Conservation (phyloP, 768 basidiomycete genomes). For the Psilocybe tampanensis region DNA sequence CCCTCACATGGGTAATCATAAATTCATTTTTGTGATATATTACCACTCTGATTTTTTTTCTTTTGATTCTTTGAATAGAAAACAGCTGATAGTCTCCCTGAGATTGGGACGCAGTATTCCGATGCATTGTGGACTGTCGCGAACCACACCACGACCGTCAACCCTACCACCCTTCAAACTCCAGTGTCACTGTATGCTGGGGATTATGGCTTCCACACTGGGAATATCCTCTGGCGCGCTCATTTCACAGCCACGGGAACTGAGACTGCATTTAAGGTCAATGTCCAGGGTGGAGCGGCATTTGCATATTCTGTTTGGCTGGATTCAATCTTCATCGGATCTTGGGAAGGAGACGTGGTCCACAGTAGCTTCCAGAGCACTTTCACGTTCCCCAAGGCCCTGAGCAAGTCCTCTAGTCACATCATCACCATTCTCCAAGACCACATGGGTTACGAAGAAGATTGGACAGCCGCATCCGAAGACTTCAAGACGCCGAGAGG, state of each 20-base stretch:
- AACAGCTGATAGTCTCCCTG: slow-evolving; percentile 45
- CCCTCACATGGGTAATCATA: slow-evolving; percentile 36
- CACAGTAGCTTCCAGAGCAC: slow-evolving; percentile 34
- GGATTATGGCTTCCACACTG: slow-evolving; percentile 54
- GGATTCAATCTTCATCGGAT: slow-evolving; percentile 48
- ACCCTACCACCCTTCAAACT: slow-evolving; percentile 38
- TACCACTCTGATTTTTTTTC: too few relatives aligned
- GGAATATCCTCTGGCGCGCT: slow-evolving; percentile 53
- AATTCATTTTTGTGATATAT: neutral
- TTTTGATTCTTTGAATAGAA: too few relatives aligned
- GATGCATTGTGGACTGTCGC: slow-evolving; percentile 47
- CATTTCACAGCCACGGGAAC: slow-evolving; percentile 49
- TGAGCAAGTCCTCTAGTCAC: slow-evolving; percentile 35
- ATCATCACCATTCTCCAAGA: slow-evolving; percentile 55
- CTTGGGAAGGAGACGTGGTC: slow-evolving; percentile 43
- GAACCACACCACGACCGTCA: slow-evolving; percentile 41
- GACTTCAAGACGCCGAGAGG: slow-evolving; percentile 51
- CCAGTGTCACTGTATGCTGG: slow-evolving; percentile 48
- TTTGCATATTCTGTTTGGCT: slow-evolving; percentile 56
- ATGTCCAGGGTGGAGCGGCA: slow-evolving; percentile 46
- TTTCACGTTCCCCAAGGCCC: slow-evolving; percentile 33
- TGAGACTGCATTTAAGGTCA: slow-evolving; percentile 43
- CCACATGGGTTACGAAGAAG: slow-evolving; percentile 55
- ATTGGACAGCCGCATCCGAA: slow-evolving; percentile 44
- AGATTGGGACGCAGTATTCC: slow-evolving; percentile 39